phyloP scores from a whole-genome alignment of 75 land plant species.

The Selaginella tamariscina region DNA sequence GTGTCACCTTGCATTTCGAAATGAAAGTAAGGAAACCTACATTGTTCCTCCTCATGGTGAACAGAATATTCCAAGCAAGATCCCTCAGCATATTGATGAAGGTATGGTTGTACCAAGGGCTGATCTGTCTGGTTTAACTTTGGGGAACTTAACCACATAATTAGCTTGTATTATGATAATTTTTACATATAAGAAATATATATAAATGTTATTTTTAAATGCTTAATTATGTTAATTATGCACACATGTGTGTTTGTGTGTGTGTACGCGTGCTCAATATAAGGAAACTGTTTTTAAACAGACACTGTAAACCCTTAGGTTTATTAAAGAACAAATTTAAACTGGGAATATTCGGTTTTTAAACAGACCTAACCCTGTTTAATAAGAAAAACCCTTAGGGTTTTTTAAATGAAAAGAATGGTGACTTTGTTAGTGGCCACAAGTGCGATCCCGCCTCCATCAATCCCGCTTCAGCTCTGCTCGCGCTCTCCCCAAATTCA shows the following conservation, averaged over 20 bases:
- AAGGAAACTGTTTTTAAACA: no score
- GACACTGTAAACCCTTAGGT: no score
- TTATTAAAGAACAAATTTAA: no score
- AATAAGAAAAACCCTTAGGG: no score
- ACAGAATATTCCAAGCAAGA: not conserved
- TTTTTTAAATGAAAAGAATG: slow-evolving; percentile 29
- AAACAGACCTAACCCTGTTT: no score
- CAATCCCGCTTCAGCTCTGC: slow-evolving; percentile 64
- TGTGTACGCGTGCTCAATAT: no score
- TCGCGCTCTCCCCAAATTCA: slow-evolving; percentile 41
- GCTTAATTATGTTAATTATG: not conserved
- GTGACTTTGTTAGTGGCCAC: slow-evolving; percentile 74
- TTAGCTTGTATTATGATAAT: not conserved
- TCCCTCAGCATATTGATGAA: not conserved
- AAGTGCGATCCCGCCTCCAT: slow-evolving; percentile 79
- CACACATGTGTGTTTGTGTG: no score
- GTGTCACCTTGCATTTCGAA: not conserved
- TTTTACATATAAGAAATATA: no score
- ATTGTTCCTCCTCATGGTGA: not conserved
- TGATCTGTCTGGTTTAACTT: not conserved
- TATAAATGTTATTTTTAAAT: not conserved
- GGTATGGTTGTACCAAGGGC: not conserved
- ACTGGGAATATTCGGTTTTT: no score
- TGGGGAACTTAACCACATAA: not conserved
- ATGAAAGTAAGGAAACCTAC: not conserved